phyloP scores from a whole-genome alignment of 441 rosid species.

The Erysimum cheiri region DNA sequence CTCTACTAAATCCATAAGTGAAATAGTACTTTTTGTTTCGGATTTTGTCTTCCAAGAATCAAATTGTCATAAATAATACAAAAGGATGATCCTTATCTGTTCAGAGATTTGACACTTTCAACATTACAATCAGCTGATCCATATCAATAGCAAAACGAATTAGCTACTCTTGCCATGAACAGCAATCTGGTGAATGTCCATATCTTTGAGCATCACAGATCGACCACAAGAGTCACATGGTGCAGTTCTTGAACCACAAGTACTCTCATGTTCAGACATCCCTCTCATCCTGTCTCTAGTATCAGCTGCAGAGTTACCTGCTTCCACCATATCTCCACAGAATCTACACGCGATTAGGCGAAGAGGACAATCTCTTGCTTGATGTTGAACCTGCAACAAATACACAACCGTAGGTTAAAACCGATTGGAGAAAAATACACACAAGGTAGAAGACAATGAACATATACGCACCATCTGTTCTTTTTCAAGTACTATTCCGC shows the following conservation, averaged over 20 bases:
- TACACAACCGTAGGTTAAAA: constrained; percentile 3
- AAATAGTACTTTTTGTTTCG: not conserved
- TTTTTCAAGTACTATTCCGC: constrained; percentile 85
- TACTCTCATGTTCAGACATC: constrained; percentile 88
- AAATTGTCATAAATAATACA: constrained; percentile 27
- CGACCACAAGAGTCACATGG: constrained; percentile 94
- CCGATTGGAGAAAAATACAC: not conserved
- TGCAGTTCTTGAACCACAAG: constrained; percentile 88
- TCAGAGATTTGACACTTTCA: constrained; percentile 24
- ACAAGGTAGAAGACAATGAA: not conserved
- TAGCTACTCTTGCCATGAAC: constrained; percentile 81
- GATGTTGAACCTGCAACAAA: constrained; percentile 78
- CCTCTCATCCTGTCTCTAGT: constrained; percentile 79
- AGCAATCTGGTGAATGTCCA: constrained; percentile 92
- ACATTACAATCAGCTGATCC: constrained; percentile 1
- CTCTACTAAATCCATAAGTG: constrained; percentile 25
- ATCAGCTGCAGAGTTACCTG: constrained; percentile 78
- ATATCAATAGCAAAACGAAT: constrained; percentile 20
- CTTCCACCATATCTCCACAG: constrained; percentile 96
- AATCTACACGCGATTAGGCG: constrained; percentile 77
- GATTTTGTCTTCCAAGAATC: constrained; percentile 29
- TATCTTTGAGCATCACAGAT: constrained; percentile 93
- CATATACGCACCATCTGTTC: constrained; percentile 70
- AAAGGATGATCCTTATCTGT: constrained; percentile 26
- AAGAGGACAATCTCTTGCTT: constrained; percentile 68